A percentile compares a stretch with the other conserved stretches of the same genome.
phyloP scores from a whole-genome alignment of 371 early-diverging fungal species.

The Mucor plumbeus region DNA sequence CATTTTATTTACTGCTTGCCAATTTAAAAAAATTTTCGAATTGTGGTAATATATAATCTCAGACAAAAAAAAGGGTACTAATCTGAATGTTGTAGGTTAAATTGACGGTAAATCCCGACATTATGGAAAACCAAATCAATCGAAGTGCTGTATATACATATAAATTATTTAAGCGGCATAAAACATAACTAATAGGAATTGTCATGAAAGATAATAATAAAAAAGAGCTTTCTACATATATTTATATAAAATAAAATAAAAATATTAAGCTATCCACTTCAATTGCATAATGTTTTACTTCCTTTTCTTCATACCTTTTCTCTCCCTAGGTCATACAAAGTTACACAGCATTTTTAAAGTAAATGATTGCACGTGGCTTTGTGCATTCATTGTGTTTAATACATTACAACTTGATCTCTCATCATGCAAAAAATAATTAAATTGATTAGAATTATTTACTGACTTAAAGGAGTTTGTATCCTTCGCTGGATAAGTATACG shows the following conservation, averaged over 20 bases:
- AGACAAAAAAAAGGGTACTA: neutral
- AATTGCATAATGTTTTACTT: neutral
- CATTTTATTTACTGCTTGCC: neutral
- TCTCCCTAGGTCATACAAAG: neutral
- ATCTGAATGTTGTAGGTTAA: neutral
- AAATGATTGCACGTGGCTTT: constrained; percentile 1
- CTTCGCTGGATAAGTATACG: too few relatives aligned
- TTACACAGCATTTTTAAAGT: constrained; percentile 1
- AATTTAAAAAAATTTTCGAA: neutral
- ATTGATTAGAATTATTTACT: neutral
- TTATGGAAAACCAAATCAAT: neutral
- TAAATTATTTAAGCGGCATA: neutral
- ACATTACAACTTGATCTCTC: neutral
- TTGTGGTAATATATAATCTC: neutral
- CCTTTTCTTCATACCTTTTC: neutral
- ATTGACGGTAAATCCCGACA: neutral
- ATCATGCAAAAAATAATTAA: neutral
- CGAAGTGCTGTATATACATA: neutral
- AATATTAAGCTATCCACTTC: too few relatives aligned
- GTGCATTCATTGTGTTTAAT: neutral
- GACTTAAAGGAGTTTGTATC: neutral
- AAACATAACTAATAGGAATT: neutral
- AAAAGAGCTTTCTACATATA: too few relatives aligned
- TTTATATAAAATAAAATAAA: too few relatives aligned
- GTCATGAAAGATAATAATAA: too few relatives aligned